Evolutionary conservation across 2,329 filamentous ascomycete genomes (phyloP), one percentile per base, ranked within the genome.

Genomic region (Geosmithia morbida): DNA sequence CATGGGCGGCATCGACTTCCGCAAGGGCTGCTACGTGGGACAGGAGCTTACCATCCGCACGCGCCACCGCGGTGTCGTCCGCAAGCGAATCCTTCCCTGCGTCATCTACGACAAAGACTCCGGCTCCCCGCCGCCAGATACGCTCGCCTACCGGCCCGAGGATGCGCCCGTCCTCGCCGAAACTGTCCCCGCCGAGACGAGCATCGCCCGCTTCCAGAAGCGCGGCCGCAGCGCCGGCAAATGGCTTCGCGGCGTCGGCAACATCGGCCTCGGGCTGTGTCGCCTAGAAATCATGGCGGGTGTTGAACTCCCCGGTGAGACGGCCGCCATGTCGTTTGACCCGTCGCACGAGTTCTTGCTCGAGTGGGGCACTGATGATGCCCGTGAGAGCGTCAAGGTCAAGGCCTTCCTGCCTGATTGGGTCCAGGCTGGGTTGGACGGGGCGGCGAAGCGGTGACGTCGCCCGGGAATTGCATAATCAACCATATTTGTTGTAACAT

Each of bases 11-110:
- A 83, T 98, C 54, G 87, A 96, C 65, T 98, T 92, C 68, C 80
- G 80, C 59, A 98, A 98, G 68, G 92, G 92, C 7, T 98, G 92
- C 66, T 98, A 98, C 63, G 79, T 97, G 7, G 92, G 92, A 0
- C 92, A 98, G 66, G 92, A 98, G 64, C 74, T 98, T 52, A 97
- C 92, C 1, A 95, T 97, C 53, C 83, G 92, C 41, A 98, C 92
- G 1, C 84, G 89, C 61, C 92, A 98, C 65, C 89, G 85, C 13
- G 92, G 92, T 19, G 87, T 98, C 16, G 87, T 98, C 41, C 75
- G 92, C 51, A 95, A 96, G 71, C 76, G 92, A 45, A 79, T 97
- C 45, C 63, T 98, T 46, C 92, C 92, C 0, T 81, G 90, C 33
- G 66, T 83, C 53, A 58, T 96, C 16, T 92, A 90, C 61, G 67